Base-by-base conservation (phyloP, 1,284 basidiomycete genomes). In the Fomitopsis schrenkii region DNA sequence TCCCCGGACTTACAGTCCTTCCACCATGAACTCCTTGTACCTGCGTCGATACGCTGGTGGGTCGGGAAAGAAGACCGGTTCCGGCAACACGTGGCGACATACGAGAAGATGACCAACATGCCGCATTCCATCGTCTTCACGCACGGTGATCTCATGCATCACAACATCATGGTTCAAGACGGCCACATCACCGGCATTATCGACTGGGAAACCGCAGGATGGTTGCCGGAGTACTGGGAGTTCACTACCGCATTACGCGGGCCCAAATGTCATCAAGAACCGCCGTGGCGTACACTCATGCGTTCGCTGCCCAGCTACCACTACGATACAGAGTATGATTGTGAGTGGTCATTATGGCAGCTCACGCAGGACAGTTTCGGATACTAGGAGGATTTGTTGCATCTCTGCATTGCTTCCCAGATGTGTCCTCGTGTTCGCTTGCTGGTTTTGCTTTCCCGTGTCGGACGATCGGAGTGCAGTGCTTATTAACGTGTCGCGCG, bases 71-170 rank as follows among this genome's bases (percentile, higher is more conserved):
- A 50, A 30, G 56, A 7, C 3, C 33, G 26, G 36, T 33, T n/a
- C 15, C 30, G 26, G 4, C 14, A 33, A 14, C 42, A 42, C 33
- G 8, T 53, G 15, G 52, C 56, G 9, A 38, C 15, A 1, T 58
- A 55, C 17, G 58, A 64, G 28, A 30, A 19, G 15, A 59, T 63
- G 28, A 57, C 62, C 42, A 45, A 58, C 12, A 38, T 58, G 10
- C 56, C 55, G 3, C 64, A 65, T 30, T 60, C 60, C 22, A 46
- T 65, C 53, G 64, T 63, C 22, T 60, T 62, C 42, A 61, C 62
- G 3, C 62, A 63, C 42, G 59, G 62, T 5, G 59, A 63, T 38
- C 55, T 64, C 54, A 28, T 15, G 28, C 15, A 17, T 12, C 54
- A 55, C 38, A 62, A 62, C 53, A 44, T 62, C 57, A 50, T 62